Evolutionary conservation across 768 basidiomycete genomes (phyloP), one percentile per base, ranked within the genome.

Genomic region (Hydnum rufescens): DNA sequence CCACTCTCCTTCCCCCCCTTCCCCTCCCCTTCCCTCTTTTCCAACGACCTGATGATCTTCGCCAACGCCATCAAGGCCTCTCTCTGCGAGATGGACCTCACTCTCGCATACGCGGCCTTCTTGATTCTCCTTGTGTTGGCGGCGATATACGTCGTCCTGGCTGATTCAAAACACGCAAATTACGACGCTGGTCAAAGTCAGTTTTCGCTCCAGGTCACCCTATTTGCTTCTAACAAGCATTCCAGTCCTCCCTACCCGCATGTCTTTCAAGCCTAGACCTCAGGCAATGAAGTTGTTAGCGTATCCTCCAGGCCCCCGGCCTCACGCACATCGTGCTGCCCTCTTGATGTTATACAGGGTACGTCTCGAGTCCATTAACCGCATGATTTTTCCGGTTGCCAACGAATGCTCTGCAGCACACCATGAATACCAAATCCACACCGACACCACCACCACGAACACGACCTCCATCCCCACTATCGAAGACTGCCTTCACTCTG

Each of bases 221-320:
- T 39, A 39, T 39, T 19, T 19, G 34, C 34, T 19, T 39, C 34
- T 19, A 39, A 8, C 34, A 39, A 39, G 19, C 34, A 39, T 39
- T 19, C 34, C 34, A 39, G 34, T 39, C 19, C 34, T 39, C 19
- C 34, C 34, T 8, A 19, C 19, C 34, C 34, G 34, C 34, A 39
- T 39, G 34, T n/a, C n/a, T n/a, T n/a, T n/a, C n/a, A n/a, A n/a
- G 34, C 34, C 34, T 8, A 39, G 34, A 39, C 8, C 8, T 19
- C 34, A 39, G 34, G 53, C 19, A 29, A 47, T 49, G 19, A 28
- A 32, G 6, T 51, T 30, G 22, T 52, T 50, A 4, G 49, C 53
- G 8, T n/a, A 34, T n/a, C 51, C 42, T 16, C 34, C 51, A 13
- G 28, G 44, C 16, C 36, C 34, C 16, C 34, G 34, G 8, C 34